phyloP scores from a whole-genome alignment of 1,139 yeast species.

The Blastobotrys raffinosifermentans region DNA sequence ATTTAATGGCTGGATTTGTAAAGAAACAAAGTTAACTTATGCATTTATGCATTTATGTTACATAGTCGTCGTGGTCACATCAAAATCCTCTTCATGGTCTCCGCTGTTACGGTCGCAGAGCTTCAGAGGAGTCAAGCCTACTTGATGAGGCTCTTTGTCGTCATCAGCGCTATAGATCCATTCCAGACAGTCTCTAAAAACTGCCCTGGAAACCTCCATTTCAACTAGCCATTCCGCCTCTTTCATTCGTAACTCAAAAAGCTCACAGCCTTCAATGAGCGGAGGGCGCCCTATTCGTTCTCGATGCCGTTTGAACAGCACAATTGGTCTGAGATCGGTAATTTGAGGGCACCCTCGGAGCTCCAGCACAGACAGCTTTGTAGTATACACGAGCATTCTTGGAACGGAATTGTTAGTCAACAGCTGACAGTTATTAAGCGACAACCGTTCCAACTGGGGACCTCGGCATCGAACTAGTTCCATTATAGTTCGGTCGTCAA shows the following conservation, averaged over 20 bases:
- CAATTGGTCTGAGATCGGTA: conserved; percentile 56
- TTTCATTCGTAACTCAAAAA: conserved; percentile 52
- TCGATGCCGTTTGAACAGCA: conserved; percentile 61
- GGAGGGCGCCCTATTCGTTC: conserved; percentile 48
- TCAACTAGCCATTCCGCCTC: conserved; percentile 60
- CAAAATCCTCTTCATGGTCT: too few relatives aligned
- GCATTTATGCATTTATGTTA: too few relatives aligned
- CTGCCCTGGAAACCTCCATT: conserved; percentile 42
- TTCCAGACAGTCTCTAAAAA: conserved; percentile 30
- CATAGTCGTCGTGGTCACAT: too few relatives aligned
- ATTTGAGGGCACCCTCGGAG: conserved; percentile 57
- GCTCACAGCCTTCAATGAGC: conserved; percentile 72
- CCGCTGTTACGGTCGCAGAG: too few relatives aligned
- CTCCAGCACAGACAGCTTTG: conserved; percentile 67
- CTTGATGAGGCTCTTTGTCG: conserved; percentile 14
- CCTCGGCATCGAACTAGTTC: conserved; percentile 65
- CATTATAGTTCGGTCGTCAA: conserved; percentile 75
- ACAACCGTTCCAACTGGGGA: conserved; percentile 53
- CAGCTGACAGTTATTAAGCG: conserved; percentile 67
- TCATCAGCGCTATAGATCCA: conserved; percentile 32
- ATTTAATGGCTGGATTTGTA: neutral
- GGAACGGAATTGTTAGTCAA: conserved; percentile 67
- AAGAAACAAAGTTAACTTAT: too few relatives aligned
- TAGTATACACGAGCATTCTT: conserved; percentile 52
- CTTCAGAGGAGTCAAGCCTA: conserved; percentile 3